Evolutionary conservation across 2,329 filamentous ascomycete species (phyloP).

Genomic region (Xylaria sp.): DNA sequence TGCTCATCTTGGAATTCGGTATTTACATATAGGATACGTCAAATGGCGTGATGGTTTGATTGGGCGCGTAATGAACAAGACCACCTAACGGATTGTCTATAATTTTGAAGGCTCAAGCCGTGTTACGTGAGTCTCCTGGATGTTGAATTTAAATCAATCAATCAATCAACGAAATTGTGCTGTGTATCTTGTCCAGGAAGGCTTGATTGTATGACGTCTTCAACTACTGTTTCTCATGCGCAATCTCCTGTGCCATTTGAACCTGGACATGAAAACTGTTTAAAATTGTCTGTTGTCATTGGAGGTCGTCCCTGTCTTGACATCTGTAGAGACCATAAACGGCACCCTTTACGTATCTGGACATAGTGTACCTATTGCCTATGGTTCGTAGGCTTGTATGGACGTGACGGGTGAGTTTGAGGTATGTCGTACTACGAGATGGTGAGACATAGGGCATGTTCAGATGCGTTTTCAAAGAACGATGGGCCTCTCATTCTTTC

Average conservation of each 20-base stretch:
- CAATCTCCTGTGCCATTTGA: neutral
- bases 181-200: neutral
- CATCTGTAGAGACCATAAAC: too few relatives aligned
- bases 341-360: too few relatives aligned
- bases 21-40: slow-evolving; percentile 30
- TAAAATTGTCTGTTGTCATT: too few relatives aligned
- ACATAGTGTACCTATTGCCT: too few relatives aligned
- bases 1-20: slow-evolving; percentile 6
- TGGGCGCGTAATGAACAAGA: slow-evolving; percentile 21
- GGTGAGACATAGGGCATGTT: too few relatives aligned
- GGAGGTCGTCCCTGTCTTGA: too few relatives aligned
- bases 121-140: neutral
- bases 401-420: too few relatives aligned
- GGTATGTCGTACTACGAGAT: too few relatives aligned
- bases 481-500: too few relatives aligned
- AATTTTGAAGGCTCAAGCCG: neutral
- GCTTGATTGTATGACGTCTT: neutral
- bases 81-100: neutral
- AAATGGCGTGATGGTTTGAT: slow-evolving; percentile 14
- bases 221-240: neutral
- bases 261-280: too few relatives aligned
- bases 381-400: too few relatives aligned
- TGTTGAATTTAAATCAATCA: neutral
- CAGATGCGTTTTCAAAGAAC: too few relatives aligned
- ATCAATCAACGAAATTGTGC: neutral